These are phyloP conservation scores for Coprinopsis cinerea DNA, from an alignment of 768 basidiomycete species.

Conservation along the genomic window DNA sequence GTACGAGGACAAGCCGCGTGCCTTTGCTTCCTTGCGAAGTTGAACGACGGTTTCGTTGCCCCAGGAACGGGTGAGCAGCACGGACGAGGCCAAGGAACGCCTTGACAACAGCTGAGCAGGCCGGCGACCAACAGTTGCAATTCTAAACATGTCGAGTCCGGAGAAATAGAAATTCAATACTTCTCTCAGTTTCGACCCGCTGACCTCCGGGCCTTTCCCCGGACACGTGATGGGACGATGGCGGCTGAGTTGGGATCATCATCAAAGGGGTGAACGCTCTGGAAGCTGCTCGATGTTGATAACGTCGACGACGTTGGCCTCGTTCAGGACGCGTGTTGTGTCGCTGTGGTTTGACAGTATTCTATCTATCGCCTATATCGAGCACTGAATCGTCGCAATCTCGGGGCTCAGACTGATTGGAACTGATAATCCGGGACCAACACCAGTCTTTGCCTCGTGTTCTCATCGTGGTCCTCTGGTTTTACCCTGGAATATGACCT, in stretches of 20 bases:
- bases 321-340: not conserved
- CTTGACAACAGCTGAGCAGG: not conserved
- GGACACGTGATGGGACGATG: too few species aligned
- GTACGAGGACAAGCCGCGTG: constrained; percentile 53
- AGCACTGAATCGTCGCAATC: constrained; percentile 7
- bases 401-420: constrained; percentile 16
- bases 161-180: constrained; percentile 18
- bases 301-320: not conserved
- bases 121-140: not conserved
- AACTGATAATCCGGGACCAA: constrained; percentile 12
- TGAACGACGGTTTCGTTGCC: constrained; percentile 43
- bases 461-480: constrained; percentile 37
- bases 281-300: too few species aligned
- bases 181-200: too few species aligned
- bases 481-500: constrained; percentile 21
- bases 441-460: constrained; percentile 50
- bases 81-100: constrained; percentile 41
- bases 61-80: constrained; percentile 53
- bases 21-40: constrained; percentile 48
- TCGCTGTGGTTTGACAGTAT: not conserved
- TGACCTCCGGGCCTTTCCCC: too few species aligned
- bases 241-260: too few species aligned
- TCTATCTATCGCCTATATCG: constrained; percentile 15
- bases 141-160: constrained; percentile 9
- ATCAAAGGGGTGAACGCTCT: too few species aligned